Percentiles rank a stretch among this genome's conserved stretches.
phyloP scores from a whole-genome alignment of 2,329 filamentous ascomycete genomes.

The Boeremia exigua region DNA sequence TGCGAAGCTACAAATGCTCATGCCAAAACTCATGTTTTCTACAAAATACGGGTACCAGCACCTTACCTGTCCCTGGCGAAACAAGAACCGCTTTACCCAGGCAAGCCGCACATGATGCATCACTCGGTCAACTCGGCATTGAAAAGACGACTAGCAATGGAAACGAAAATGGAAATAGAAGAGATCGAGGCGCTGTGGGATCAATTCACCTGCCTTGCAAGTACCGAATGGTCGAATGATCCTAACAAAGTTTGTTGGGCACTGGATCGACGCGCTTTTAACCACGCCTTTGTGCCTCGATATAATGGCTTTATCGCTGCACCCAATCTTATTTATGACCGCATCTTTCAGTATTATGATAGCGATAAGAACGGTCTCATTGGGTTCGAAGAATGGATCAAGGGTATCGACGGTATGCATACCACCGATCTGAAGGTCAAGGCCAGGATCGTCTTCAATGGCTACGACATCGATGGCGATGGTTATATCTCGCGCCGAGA shows the following conservation, averaged over 20 bases:
- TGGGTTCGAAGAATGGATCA: constrained; percentile 88
- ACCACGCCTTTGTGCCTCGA: constrained; percentile 86
- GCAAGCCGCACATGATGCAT: constrained; percentile 75
- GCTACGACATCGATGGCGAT: constrained; percentile 89
- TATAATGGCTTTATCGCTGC: constrained; percentile 77
- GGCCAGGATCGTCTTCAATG: constrained; percentile 71
- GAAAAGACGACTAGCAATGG: constrained; percentile 64
- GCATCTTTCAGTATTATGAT: constrained; percentile 97
- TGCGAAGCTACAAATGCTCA: constrained; percentile 82
- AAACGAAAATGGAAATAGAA: constrained; percentile 70
- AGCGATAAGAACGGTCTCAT: constrained; percentile 88
- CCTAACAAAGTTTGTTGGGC: constrained; percentile 78
- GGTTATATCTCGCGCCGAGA: constrained; percentile 85
- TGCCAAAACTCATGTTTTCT: constrained; percentile 92
- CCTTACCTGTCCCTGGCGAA: constrained; percentile 79
- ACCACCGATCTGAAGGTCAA: constrained; percentile 56
- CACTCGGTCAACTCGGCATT: constrained; percentile 70
- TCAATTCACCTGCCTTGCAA: constrained; percentile 94
- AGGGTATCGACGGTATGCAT: constrained; percentile 73
- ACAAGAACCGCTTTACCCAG: constrained; percentile 56
- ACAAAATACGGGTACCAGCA: constrained; percentile 90
- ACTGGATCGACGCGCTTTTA: constrained; percentile 92
- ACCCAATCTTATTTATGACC: constrained; percentile 91
- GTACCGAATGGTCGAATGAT: constrained; percentile 81
- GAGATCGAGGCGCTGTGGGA: constrained; percentile 95